Conservation (phyloP, 202 grass and related monocot genomes). For the Schoenoplectus tabernaemontani region DNA sequence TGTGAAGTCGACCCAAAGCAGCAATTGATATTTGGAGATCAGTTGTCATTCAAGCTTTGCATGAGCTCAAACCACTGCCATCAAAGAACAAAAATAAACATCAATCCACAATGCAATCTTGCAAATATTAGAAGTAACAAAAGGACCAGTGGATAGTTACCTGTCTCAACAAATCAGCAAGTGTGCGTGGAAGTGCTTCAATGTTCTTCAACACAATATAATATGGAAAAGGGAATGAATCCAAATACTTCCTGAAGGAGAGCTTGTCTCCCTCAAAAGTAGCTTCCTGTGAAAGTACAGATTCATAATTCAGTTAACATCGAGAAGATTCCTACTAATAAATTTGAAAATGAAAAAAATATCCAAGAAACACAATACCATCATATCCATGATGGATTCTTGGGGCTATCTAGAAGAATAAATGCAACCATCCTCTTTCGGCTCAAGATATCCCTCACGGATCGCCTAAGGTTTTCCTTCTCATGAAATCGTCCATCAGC, state of each 20-base stretch:
- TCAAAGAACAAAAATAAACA: slow-evolving; percentile 7
- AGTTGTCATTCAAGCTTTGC: slow-evolving; percentile 44
- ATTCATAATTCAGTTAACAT: slow-evolving; percentile 8
- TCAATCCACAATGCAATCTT: background rate
- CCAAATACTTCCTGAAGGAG: slow-evolving; percentile 47
- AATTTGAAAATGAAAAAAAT: background rate
- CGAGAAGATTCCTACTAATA: background rate
- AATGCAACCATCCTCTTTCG: slow-evolving; percentile 74
- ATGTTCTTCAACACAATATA: slow-evolving; percentile 75
- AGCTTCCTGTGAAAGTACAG: slow-evolving; percentile 32
- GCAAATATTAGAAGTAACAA: background rate
- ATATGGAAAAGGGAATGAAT: slow-evolving; percentile 84
- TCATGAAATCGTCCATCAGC: slow-evolving; percentile 85
- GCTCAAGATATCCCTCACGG: slow-evolving; percentile 70
- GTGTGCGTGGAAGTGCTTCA: slow-evolving; percentile 73
- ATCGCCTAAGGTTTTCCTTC: slow-evolving; percentile 73
- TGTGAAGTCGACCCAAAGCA: background rate
- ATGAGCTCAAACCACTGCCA: slow-evolving; percentile 94
- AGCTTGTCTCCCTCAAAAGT: slow-evolving; percentile 34
- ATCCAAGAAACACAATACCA: slow-evolving; percentile 22
- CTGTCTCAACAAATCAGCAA: slow-evolving; percentile 88
- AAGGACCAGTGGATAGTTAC: slow-evolving; percentile 18
- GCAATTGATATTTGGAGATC: background rate
- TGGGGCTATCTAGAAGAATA: slow-evolving; percentile 67
- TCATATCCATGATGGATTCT: slow-evolving; percentile 73